Evolutionary conservation across 805 yeast genomes (phyloP).

Genomic region (Candida caryicola): DNA sequence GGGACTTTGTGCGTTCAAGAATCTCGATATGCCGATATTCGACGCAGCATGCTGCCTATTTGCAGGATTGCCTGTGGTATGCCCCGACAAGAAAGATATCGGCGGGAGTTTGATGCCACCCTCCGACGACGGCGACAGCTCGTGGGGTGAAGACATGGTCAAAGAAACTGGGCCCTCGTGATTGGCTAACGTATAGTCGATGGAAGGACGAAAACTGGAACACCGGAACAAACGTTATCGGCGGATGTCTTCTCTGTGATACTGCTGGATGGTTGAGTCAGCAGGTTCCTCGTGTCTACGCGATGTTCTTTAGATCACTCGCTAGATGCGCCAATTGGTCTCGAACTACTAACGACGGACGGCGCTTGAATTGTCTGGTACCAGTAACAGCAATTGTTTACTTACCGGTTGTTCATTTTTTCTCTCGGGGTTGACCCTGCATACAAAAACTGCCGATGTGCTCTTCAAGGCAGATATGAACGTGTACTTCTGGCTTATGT

Average conservation of each 20-base stretch:
- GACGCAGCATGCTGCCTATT: slow-evolving; percentile 16
- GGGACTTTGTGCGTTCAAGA: slow-evolving; percentile 13
- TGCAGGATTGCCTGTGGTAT: slow-evolving; percentile 6
- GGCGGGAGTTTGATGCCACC: slow-evolving; percentile 23
- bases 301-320: no score
- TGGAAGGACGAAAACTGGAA: no score
- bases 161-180: no score
- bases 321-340: no score
- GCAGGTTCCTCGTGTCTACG: no score
- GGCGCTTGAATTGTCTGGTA: no score
- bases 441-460: no score
- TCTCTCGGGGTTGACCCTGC: not conserved
- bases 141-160: slow-evolving; percentile 8
- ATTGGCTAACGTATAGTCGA: no score
- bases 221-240: no score
- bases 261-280: slow-evolving; percentile 1
- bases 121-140: slow-evolving; percentile 5
- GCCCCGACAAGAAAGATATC: slow-evolving; percentile 27
- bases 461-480: no score
- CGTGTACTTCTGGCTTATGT: not conserved
- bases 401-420: not conserved
- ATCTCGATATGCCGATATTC: slow-evolving; percentile 21
- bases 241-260: not conserved
- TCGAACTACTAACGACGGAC: no score
- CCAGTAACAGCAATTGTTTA: no score